Conservation (phyloP, 1,139 yeast species). For the Magnusiomyces ingens region DNA sequence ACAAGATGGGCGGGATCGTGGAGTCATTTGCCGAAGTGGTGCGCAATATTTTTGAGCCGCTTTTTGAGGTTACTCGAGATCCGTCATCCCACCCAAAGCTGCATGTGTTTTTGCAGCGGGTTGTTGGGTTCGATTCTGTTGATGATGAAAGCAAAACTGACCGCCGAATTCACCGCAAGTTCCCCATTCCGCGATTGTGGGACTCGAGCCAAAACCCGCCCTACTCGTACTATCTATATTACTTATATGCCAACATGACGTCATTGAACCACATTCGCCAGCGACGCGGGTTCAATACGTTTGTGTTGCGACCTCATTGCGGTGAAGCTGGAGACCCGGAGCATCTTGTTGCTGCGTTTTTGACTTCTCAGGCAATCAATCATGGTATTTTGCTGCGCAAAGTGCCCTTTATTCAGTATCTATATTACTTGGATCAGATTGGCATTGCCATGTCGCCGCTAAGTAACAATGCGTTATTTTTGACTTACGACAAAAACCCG, state of each 20-base stretch:
- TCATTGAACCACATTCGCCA: conserved; percentile 79
- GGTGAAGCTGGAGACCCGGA: conserved; percentile 99
- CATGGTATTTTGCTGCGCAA: conserved; percentile 93
- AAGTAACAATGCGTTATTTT: conserved; percentile 89
- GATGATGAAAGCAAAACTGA: conserved; percentile 96
- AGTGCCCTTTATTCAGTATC: conserved; percentile 87
- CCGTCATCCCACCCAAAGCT: conserved; percentile 86
- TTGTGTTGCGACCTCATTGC: conserved; percentile 92
- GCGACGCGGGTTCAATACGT: conserved; percentile 70
- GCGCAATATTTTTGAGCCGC: conserved; percentile 75
- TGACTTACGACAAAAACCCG: conserved; percentile 93
- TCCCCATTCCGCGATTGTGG: conserved; percentile 83
- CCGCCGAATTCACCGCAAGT: conserved; percentile 69
- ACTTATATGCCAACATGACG: conserved; percentile 77
- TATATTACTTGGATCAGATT: conserved; percentile 87
- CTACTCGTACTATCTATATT: conserved; percentile 90
- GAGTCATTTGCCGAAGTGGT: conserved; percentile 68
- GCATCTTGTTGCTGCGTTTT: conserved; percentile 83
- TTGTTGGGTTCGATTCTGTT: conserved; percentile 95
- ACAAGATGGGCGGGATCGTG: conserved; percentile 70
- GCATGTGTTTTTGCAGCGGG: conserved; percentile 81
- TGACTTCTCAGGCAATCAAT: conserved; percentile 86
- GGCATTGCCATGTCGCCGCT: conserved; percentile 99
- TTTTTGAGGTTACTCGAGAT: conserved; percentile 81
- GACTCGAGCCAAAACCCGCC: conserved; percentile 77